Percentiles rank a stretch among this genome's conserved stretches.
Evolutionary conservation across 2,329 filamentous ascomycete genomes (phyloP).

Genomic region (Stachybotrys elegans): DNA sequence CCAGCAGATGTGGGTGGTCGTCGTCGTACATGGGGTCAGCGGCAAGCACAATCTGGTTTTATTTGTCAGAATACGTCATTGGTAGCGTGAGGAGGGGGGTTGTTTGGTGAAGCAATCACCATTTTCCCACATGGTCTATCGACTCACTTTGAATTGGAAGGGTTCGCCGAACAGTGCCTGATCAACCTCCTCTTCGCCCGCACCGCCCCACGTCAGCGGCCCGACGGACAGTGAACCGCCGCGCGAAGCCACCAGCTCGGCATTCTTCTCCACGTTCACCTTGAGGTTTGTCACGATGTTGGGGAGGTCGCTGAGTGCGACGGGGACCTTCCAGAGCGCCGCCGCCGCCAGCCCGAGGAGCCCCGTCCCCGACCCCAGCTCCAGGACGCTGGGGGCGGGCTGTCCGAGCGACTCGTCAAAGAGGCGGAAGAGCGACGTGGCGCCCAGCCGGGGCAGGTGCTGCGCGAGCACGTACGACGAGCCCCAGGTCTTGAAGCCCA

Average conservation of each 20-base stretch:
- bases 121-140: too few species aligned
- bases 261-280: constrained; percentile 67
- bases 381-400: constrained; percentile 47
- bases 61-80: constrained; percentile 5
- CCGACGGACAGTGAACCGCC: constrained; percentile 58
- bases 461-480: constrained; percentile 82
- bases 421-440: constrained; percentile 39
- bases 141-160: constrained; percentile 46
- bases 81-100: constrained; percentile 6
- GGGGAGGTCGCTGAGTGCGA: constrained; percentile 77
- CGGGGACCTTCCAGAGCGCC: constrained; percentile 58
- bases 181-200: constrained; percentile 37
- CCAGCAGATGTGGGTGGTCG: constrained; percentile 71
- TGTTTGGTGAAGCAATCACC: not conserved
- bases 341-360: constrained; percentile 85
- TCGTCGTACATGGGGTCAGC: constrained; percentile 87
- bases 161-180: constrained; percentile 35
- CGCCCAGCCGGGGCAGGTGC: constrained; percentile 51
- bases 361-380: constrained; percentile 86
- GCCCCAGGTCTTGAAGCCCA: constrained; percentile 94
- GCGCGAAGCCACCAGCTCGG: constrained; percentile 43
- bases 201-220: constrained; percentile 70
- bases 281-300: constrained; percentile 77
- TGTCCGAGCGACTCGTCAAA: constrained; percentile 30
- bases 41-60: constrained; percentile 64